Evolutionary conservation across 2,329 filamentous ascomycete genomes (phyloP), one percentile per base, ranked within the genome.

Genomic region (Fusarium luffae): DNA sequence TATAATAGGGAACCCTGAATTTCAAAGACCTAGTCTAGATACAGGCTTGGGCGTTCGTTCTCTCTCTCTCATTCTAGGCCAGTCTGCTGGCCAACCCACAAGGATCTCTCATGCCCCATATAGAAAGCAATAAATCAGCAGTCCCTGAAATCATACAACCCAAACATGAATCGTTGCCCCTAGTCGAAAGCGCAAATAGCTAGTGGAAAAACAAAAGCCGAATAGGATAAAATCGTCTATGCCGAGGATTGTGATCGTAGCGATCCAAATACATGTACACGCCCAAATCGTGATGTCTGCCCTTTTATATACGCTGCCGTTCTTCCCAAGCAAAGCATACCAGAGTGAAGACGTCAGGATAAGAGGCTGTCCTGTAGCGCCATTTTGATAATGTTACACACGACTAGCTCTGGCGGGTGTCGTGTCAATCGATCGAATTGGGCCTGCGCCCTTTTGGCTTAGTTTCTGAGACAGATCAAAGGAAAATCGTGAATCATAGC

Each of bases 401-500:
- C 77, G 74, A 66, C 37, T 75, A 73, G 74, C 59, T 63, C 54
- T 50, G 37, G 41, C n/a, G 58, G 70, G 65, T 74, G 73, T 72
- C 69, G 75, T 78, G 77, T 67, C 66, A 69, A 66, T 75, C 63
- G 56, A 63, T 63, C 61, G 69, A 54, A 60, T 54, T 66, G 65
- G 67, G 66, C 73, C 69, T 59, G 67, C 59, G 62, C 66, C 74
- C 73, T 52, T 69, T 64, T 70, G 66, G 62, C 68, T 65, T 60
- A 71, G 69, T 58, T 71, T 72, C 67, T 69, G 65, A 58, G 76
- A 79, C 77, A 79, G 72, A 76, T 74, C 74, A 69, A 78, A 78
- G 71, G 76, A 78, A 77, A 80, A 75, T 82, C 80, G 76, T 82
- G 82, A 77, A 70, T 82, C 79, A 76, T 82, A 76, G 74, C 74